Percentiles rank a stretch among this genome's conserved stretches.
Evolutionary conservation across 768 basidiomycete species (phyloP).

Genomic region (Pleurotus platypus): DNA sequence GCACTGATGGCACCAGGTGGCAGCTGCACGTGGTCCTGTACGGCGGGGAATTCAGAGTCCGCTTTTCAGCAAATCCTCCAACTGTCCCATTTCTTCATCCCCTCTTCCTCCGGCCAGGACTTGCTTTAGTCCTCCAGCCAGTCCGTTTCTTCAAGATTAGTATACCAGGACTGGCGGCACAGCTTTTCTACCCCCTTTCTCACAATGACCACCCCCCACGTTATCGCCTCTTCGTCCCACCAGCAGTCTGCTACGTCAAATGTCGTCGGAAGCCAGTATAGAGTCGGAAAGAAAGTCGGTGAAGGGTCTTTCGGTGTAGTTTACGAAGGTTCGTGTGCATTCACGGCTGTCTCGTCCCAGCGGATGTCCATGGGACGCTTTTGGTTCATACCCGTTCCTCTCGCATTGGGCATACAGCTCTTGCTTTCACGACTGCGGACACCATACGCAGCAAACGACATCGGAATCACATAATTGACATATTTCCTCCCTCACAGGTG

Average conservation of each 20-base stretch:
- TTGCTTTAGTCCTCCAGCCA: constrained; percentile 7
- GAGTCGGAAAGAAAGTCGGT: constrained; percentile 98
- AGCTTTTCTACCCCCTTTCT: constrained; percentile 9
- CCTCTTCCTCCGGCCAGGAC: constrained; percentile 2
- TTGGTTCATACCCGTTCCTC: neutral
- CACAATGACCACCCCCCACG: constrained; percentile 77
- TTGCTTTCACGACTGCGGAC: too few relatives aligned
- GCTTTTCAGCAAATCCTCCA: constrained; percentile 6
- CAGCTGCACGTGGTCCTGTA: too few relatives aligned
- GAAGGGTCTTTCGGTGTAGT: constrained; percentile 99
- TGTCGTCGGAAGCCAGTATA: constrained; percentile 76
- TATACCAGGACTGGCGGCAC: constrained; percentile 22
- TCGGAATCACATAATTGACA: neutral
- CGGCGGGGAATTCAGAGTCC: constrained; percentile 1
- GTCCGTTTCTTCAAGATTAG: constrained; percentile 13
- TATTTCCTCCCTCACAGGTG: neutral
- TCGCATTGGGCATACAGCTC: neutral
- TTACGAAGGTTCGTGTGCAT: constrained; percentile 71
- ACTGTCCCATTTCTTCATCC: constrained; percentile 1
- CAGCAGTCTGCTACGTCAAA: constrained; percentile 61
- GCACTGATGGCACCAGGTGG: too few relatives aligned
- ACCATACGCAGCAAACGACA: too few relatives aligned
- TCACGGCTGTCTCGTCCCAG: neutral
- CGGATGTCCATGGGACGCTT: too few relatives aligned
- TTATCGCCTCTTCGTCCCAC: constrained; percentile 73